Conservation (phyloP, 768 basidiomycete species). For the Tremella mesenterica region DNA sequence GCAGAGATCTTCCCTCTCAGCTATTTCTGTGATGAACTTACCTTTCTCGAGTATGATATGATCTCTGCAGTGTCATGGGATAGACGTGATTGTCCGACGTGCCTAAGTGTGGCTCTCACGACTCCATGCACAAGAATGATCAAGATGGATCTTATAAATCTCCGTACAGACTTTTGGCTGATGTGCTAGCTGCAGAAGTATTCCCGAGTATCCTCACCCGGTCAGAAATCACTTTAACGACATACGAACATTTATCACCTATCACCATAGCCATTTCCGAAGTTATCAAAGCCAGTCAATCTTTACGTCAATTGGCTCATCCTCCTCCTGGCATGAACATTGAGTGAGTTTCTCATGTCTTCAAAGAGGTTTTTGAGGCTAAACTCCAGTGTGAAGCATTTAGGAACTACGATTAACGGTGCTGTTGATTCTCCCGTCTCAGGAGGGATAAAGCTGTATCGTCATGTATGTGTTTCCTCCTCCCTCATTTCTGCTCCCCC, state of each 20-base stretch:
- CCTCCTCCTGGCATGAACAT: conserved; percentile 9
- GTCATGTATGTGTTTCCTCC: conserved; percentile 46
- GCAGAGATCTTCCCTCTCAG: no score
- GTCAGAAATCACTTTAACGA: conserved; percentile 68
- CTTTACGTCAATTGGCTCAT: conserved; percentile 7
- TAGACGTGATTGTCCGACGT: no score
- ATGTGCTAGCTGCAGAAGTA: conserved; percentile 20
- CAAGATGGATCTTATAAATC: no score
- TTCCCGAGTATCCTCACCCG: conserved; percentile 77
- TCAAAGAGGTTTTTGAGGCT: not conserved
- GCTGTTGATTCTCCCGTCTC: conserved; percentile 74
- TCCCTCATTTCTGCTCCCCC: not conserved
- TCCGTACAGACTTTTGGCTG: not conserved
- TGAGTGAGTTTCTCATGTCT: conserved; percentile 18
- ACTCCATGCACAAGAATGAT: no score
- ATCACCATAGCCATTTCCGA: conserved; percentile 73
- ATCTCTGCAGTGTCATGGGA: no score
- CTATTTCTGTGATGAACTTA: no score
- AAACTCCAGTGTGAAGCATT: conserved; percentile 53
- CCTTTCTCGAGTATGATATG: no score
- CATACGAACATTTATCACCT: conserved; percentile 71
- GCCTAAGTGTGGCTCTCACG: no score
- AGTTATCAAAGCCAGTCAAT: conserved; percentile 64
- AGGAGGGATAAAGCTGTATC: conserved; percentile 68
- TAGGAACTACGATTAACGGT: conserved; percentile 78